Evolutionary conservation across 805 yeast species (phyloP).

Genomic region (Starmerella roubikii): DNA sequence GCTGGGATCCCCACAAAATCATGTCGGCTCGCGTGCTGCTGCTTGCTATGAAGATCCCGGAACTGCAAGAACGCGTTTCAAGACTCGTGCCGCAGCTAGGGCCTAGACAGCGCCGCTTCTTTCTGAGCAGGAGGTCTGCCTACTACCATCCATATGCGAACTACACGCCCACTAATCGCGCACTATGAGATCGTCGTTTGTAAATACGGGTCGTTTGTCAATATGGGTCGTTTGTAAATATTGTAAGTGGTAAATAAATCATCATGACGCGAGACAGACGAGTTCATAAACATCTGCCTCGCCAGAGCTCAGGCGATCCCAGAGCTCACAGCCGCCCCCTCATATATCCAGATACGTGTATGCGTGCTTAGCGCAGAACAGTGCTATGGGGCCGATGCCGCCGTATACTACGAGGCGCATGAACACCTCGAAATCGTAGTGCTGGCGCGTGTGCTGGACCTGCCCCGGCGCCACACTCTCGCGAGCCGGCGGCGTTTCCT

Average conservation of each 20-base stretch:
- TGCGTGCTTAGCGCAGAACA: slow-evolving; percentile 4
- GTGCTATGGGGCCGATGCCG: slow-evolving; percentile 54
- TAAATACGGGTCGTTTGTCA: too few species aligned
- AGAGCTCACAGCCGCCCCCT: too few species aligned
- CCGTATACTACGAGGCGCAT: slow-evolving; percentile 70
- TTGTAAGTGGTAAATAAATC: too few species aligned
- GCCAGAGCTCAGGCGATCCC: too few species aligned
- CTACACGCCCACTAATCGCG: not conserved
- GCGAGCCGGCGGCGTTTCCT: slow-evolving; percentile 21
- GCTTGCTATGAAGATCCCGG: slow-evolving; percentile 1
- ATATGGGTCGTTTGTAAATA: too few species aligned
- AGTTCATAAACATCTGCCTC: too few species aligned
- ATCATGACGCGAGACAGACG: too few species aligned
- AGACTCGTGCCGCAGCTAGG: not conserved
- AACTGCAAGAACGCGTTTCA: not conserved
- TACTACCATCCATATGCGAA: slow-evolving; percentile 9
- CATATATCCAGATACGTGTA: slow-evolving; percentile 8
- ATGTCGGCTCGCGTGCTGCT: slow-evolving; percentile 7
- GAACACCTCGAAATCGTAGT: slow-evolving; percentile 62
- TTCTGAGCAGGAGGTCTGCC: not conserved
- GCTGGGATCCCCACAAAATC: slow-evolving; percentile 3
- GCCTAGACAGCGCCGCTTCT: not conserved
- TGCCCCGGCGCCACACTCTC: not conserved
- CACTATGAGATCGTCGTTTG: too few species aligned
- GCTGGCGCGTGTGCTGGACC: slow-evolving; percentile 23